Base-by-base conservation (phyloP, 1,284 basidiomycete species). In the Sanghuangporus baumii region DNA sequence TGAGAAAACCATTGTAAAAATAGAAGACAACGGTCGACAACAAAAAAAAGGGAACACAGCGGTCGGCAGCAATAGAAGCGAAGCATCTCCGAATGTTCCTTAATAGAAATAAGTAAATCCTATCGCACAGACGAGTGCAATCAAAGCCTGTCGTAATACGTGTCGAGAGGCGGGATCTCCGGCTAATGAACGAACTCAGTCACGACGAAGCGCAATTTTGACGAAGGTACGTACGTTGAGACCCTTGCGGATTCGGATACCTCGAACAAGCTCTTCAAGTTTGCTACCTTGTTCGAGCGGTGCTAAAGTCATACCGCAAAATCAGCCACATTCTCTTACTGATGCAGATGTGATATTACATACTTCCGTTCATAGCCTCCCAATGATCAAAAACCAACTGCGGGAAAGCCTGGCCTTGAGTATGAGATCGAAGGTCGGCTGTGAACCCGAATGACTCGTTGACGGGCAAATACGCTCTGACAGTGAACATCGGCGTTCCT, bases 401-500 rank as follows among this genome's bases (percentile, higher is more conserved):
- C 65, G 96, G 96, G 94, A 98, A 98, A 69, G 96, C 97, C 82
- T 99, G 97, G 65, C 96, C 96, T 75, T 85, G 87, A 57, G 96
- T 99, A 66, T 91, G 89, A 73, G 89, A 86, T 72, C 97, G 92
- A 62, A 99, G 87, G 70, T 93, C 96, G 71, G 91, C 94, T 79
- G 96, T 98, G 90, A 99, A 99, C 71, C 97, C 96, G 82, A 99
- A 99, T 20, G 96, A 98, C 80, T 98, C 96, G 77, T 84, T 81
- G 78, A 98, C 95, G 74, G 96, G 96, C 60, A 98, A 83, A 84
- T 96, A 97, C 38, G 96, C 96, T 88, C 98, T 99, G 80, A 99
- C 93, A 63, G 94, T 99, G 87, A 96, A 98, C 95, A 99, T 98
- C 66, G 97, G 97, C 26, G 97, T 99, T 81, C 97, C 96, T 7